Percentiles rank a stretch among this genome's conserved stretches.
These are phyloP conservation scores for Otatea glauca DNA, from an alignment of 176 grass and related monocot genomes.

Conservation along the genomic window DNA sequence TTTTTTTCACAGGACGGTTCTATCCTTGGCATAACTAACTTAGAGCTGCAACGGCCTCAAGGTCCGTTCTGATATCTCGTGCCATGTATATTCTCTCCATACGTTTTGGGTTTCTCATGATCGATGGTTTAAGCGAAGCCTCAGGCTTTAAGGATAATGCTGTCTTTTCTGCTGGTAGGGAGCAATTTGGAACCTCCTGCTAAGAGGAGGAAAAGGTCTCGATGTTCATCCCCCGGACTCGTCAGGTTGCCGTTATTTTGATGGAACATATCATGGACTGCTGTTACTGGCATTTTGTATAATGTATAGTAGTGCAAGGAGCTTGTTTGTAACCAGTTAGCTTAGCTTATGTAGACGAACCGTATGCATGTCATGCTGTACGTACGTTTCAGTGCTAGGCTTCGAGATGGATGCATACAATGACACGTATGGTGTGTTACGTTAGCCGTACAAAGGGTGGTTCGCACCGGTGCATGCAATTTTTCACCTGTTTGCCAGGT, in stretches of 20 bases:
- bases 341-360: not conserved
- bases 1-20: slow-evolving; percentile 26
- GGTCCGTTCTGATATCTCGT: slow-evolving; percentile 19
- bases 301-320: too few species aligned
- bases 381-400: too few species aligned
- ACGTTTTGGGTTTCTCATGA: not conserved
- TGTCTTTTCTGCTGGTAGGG: slow-evolving; percentile 2
- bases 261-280: not conserved
- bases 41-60: slow-evolving; percentile 11
- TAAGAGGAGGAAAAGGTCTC: slow-evolving; percentile 30
- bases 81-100: not conserved
- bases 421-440: too few species aligned
- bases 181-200: slow-evolving; percentile 10
- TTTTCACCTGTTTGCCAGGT: too few species aligned
- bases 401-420: too few species aligned
- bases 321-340: not conserved
- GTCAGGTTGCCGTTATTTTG: slow-evolving; percentile 25
- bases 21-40: slow-evolving; percentile 6
- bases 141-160: not conserved
- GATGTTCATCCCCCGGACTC: not conserved
- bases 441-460: too few species aligned
- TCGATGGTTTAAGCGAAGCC: not conserved
- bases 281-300: not conserved
- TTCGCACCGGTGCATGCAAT: too few species aligned
- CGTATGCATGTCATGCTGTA: not conserved